phyloP scores from a whole-genome alignment of 116 monocot species.

The Dioscorea cayenensis region DNA sequence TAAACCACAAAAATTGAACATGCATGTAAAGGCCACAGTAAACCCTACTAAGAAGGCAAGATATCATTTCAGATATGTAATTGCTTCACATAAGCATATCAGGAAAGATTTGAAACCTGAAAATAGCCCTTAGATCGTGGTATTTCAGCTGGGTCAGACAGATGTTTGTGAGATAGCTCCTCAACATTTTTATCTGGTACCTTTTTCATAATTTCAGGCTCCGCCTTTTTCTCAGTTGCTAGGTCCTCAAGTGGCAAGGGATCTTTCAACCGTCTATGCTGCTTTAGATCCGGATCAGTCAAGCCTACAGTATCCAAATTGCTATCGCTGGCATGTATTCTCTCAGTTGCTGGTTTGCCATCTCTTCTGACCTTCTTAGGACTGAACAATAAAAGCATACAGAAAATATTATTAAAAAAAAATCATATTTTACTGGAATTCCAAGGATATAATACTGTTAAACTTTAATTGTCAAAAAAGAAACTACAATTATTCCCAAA shows the following conservation, averaged over 20 bases:
- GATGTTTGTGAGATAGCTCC: conserved; percentile 12
- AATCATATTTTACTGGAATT: no score
- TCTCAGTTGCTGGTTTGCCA: conserved; percentile 31
- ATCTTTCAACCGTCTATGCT: conserved; percentile 19
- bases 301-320: conserved; percentile 7
- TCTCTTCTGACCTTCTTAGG: conserved; percentile 40
- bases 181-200: conserved; percentile 9
- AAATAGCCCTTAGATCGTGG: conserved; percentile 17
- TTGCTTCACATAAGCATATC: neutral
- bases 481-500: no score
- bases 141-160: conserved; percentile 14
- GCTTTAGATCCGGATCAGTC: conserved; percentile 27
- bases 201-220: conserved; percentile 11
- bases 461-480: no score
- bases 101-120: conserved; percentile 14
- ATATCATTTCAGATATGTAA: neutral
- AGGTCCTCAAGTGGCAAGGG: conserved; percentile 20
- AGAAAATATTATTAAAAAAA: neutral
- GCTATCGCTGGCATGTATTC: conserved; percentile 18
- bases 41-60: no score
- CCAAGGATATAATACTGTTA: no score
- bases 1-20: no score
- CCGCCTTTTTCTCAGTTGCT: conserved; percentile 9
- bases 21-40: no score
- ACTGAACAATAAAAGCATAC: conserved; percentile 8